Evolutionary conservation across 2,329 filamentous ascomycete genomes (phyloP), one percentile per base, ranked within the genome.

Genomic region (Fusarium liriodendri): DNA sequence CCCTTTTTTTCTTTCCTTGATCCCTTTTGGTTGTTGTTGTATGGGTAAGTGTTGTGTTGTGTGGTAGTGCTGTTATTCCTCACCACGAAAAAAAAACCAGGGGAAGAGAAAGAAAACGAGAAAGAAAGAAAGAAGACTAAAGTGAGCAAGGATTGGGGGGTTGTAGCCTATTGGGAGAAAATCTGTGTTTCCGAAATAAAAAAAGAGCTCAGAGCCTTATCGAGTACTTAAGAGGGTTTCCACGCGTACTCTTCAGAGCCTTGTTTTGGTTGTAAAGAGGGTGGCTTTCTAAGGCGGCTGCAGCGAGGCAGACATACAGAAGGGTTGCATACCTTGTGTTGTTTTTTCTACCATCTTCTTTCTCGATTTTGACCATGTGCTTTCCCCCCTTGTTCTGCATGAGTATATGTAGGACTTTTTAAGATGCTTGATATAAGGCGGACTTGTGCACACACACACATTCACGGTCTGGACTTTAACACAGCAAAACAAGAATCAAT

Each of bases 31-130:
- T 18, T 59, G 22, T 16, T 57, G 38, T 20, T 58, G 42, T 6
- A 32, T 59, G 13, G 13, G 33, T 47, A 20, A 29, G 27, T 29
- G 27, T 29, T 29, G 33, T 10, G 13, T 29, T 45, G 40, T 2
- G 40, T 64, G 64, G 70, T 72, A 74, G 73, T 76, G 57, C 73
- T 74, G 73, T 37, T 37, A 10, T 64, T 58, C 68, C 73, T 75
- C 69, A 65, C 62, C 22, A 47, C 50, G 7, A 57, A 37, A 9
- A 9, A 29, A 60, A 37, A 37, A 37, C 35, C 61, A 45, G 54
- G 59, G n/a, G 33, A 14, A 33, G 10, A 20, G n/a, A 50, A 69
- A 50, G 37, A 40, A 54, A 35, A 69, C n/a, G n/a, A n/a, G 52
- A 27, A 40, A 38, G 22, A 54, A n/a, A 10, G 16, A 13, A 11